phyloP scores from a whole-genome alignment of 1,139 yeast genomes.

The Candida tetrigidarum region DNA sequence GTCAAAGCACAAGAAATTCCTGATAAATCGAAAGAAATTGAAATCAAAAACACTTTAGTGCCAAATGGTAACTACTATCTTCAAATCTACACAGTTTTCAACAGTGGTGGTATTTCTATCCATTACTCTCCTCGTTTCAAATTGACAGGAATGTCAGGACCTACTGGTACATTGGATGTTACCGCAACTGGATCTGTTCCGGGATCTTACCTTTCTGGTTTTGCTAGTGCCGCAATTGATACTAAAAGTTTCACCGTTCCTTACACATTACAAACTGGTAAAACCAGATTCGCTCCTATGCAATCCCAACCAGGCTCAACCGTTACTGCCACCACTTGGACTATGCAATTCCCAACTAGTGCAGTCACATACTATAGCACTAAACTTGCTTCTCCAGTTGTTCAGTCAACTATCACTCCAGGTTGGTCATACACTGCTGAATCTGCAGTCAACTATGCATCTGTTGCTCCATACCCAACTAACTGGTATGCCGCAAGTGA shows the following conservation, averaged over 20 bases:
- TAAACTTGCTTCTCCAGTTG: constrained; percentile 44
- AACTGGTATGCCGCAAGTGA: constrained; percentile 46
- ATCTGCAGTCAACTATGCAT: constrained; percentile 69
- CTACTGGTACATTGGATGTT: constrained; percentile 33
- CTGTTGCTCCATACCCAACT: constrained; percentile 69
- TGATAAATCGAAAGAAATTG: constrained; percentile 39
- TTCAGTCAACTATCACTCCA: constrained; percentile 70
- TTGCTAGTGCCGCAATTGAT: constrained; percentile 28
- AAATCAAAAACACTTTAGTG: constrained; percentile 46
- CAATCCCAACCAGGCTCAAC: constrained; percentile 79
- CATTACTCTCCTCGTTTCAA: constrained; percentile 73
- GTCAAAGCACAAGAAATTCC: constrained; percentile 24
- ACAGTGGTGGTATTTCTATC: constrained; percentile 57
- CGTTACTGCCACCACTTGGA: constrained; percentile 70
- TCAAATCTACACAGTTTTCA: constrained; percentile 58
- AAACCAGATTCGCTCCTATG: constrained; percentile 85
- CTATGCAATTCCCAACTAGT: constrained; percentile 65
- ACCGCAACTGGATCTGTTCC: constrained; percentile 37
- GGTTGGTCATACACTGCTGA: constrained; percentile 78
- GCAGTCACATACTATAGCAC: constrained; percentile 62
- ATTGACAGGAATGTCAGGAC: constrained; percentile 73
- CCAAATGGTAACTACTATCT: constrained; percentile 70
- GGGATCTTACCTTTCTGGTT: constrained; percentile 31
- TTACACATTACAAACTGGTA: constrained; percentile 78
- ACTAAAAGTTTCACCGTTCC: constrained; percentile 50